A percentile compares a stretch with the other conserved stretches of the same genome.
phyloP scores from a whole-genome alignment of 2,329 filamentous ascomycete genomes.

The Neonectria neomacrospora region DNA sequence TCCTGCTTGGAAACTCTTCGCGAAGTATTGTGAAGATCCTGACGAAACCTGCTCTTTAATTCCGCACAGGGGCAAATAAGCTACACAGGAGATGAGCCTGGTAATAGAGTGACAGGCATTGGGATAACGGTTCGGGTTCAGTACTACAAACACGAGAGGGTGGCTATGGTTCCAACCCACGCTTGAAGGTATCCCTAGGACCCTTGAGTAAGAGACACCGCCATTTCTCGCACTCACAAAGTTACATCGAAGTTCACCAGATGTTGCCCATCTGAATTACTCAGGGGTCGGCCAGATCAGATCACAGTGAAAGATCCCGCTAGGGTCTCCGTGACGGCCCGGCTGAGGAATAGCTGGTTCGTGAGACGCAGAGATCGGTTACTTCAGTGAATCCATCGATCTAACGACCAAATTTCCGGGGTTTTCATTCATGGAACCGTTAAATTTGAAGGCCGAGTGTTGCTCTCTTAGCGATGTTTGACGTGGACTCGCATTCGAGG shows the following conservation, averaged over 20 bases:
- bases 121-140: not conserved
- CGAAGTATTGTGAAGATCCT: not conserved
- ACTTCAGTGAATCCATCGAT: not conserved
- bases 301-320: not conserved
- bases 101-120: not conserved
- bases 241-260: not conserved
- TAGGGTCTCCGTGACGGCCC: not conserved
- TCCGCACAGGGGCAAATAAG: not conserved
- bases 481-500: constrained; percentile 23
- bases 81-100: not conserved
- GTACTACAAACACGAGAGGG: not conserved
- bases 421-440: not conserved
- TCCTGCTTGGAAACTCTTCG: not conserved
- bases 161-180: not conserved
- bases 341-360: not conserved
- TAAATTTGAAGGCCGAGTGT: constrained; percentile 5
- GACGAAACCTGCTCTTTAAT: not conserved
- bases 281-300: not conserved
- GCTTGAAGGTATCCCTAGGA: not conserved
- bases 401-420: not conserved
- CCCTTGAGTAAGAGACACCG: not conserved
- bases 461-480: not conserved
- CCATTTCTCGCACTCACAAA: not conserved
- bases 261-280: not conserved
- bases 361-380: not conserved